Percentiles rank a stretch among this genome's conserved stretches.
Conservation (phyloP, 805 yeast species). For the Brettanomyces anomalus region DNA sequence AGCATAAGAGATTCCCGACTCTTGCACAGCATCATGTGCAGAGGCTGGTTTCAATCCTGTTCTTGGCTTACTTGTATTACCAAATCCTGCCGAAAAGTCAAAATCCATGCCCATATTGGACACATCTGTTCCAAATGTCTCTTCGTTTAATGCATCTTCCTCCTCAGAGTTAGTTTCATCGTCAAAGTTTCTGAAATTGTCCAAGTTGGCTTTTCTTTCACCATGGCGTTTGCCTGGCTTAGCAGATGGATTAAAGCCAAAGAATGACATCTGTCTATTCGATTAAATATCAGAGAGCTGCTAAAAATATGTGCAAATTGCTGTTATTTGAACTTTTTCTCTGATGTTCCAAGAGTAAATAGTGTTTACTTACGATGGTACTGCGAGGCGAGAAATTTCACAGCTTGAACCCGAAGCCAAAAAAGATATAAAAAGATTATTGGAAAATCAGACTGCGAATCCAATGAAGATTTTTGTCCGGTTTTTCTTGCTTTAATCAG, state of each 20-base stretch:
- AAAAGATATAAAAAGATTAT: no score
- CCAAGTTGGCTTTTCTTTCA: conserved; percentile 15
- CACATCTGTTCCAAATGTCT: conserved; percentile 62
- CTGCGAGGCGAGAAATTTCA: no score
- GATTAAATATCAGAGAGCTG: no score
- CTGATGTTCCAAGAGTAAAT: no score
- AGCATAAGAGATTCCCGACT: conserved; percentile 30
- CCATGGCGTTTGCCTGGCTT: conserved; percentile 13
- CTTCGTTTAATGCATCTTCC: conserved; percentile 74
- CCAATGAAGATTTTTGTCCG: no score
- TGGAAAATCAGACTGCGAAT: no score
- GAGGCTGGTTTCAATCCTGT: conserved; percentile 11
- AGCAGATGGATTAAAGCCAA: conserved; percentile 51
- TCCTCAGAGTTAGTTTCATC: conserved; percentile 37
- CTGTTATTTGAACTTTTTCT: no score
- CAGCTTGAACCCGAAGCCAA: no score
- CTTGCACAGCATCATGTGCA: conserved; percentile 11
- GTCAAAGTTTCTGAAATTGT: conserved; percentile 77
- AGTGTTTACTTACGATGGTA: no score
- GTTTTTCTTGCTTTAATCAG: no score
- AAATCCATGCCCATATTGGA: conserved; percentile 46
- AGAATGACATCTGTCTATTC: conserved; percentile 44
- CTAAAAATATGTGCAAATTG: no score
- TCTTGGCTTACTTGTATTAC: not conserved
- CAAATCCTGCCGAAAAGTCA: conserved; percentile 41